Conservation (phyloP, 1,139 yeast species). For the Protomyces inundatus region DNA sequence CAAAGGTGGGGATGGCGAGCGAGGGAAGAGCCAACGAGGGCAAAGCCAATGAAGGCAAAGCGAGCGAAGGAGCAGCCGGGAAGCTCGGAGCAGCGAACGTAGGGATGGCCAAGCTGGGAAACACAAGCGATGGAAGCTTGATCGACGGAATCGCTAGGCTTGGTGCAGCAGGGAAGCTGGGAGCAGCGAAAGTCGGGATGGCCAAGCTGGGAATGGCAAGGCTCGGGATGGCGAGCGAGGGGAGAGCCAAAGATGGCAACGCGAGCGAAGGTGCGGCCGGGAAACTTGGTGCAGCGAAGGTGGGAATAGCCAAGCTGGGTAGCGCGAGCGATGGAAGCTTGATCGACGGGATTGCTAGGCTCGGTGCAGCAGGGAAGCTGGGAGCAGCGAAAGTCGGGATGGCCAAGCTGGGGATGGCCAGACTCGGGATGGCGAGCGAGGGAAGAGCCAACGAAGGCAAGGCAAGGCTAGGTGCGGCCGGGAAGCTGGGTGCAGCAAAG, state of each 20-base stretch:
- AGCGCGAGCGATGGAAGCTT: background rate
- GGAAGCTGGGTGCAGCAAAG: background rate
- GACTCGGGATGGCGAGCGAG: background rate
- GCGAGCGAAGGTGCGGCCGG: background rate
- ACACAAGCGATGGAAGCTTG: too few species aligned
- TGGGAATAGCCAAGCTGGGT: background rate
- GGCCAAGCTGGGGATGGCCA: too few species aligned
- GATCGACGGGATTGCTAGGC: background rate
- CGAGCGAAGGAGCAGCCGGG: background rate
- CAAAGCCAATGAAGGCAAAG: background rate
- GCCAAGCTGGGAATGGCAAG: too few species aligned
- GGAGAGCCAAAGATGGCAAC: background rate
- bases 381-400: background rate
- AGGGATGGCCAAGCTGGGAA: background rate
- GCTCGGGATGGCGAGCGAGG: background rate
- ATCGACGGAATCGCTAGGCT: too few species aligned
- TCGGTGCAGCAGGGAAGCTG: conserved; percentile 1
- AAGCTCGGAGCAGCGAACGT: background rate
- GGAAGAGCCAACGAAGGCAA: background rate
- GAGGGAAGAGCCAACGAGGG: background rate
- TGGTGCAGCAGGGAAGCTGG: background rate
- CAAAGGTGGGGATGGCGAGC: background rate
- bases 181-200: background rate
- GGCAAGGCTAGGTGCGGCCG: background rate
- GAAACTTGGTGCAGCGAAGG: background rate